Percentiles rank a stretch among this genome's conserved stretches.
phyloP scores from a whole-genome alignment of 345 rosid genomes.

The Hibiscus mutabilis region DNA sequence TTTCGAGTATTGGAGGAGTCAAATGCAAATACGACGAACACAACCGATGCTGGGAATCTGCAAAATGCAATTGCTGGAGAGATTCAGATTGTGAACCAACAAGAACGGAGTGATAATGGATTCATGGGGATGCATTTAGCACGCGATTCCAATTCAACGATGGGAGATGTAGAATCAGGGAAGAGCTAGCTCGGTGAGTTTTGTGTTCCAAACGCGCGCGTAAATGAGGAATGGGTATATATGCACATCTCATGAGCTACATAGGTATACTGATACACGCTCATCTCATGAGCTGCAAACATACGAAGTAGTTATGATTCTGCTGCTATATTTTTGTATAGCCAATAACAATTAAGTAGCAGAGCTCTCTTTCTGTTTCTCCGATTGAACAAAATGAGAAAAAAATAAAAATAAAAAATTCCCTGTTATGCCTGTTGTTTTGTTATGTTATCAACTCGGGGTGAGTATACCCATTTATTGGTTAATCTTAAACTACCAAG shows the following conservation, averaged over 20 bases:
- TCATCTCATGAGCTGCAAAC: no score
- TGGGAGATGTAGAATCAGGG: slow-evolving; percentile 37
- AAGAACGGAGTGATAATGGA: slow-evolving; percentile 21
- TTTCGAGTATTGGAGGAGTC: slow-evolving; percentile 45
- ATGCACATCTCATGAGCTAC: background rate
- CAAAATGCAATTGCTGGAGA: slow-evolving; percentile 16
- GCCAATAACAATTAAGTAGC: background rate
- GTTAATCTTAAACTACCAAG: no score
- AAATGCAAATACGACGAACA: slow-evolving; percentile 6
- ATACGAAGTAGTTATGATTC: background rate
- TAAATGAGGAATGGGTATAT: background rate
- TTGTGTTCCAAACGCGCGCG: background rate
- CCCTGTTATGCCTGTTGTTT: background rate
- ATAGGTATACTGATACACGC: no score
- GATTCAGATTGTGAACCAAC: slow-evolving; percentile 16
- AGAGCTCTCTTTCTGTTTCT: background rate
- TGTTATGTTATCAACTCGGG: background rate
- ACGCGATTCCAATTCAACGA: slow-evolving; percentile 19
- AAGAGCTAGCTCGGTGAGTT: slow-evolving; percentile 18
- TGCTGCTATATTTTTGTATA: background rate
- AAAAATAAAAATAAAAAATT: background rate
- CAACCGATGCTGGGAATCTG: slow-evolving; percentile 16
- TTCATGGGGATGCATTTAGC: slow-evolving; percentile 37
- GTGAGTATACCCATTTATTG: no score
- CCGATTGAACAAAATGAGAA: background rate